Conservation (phyloP, 331 rosid species). For the Malus hybrid region DNA sequence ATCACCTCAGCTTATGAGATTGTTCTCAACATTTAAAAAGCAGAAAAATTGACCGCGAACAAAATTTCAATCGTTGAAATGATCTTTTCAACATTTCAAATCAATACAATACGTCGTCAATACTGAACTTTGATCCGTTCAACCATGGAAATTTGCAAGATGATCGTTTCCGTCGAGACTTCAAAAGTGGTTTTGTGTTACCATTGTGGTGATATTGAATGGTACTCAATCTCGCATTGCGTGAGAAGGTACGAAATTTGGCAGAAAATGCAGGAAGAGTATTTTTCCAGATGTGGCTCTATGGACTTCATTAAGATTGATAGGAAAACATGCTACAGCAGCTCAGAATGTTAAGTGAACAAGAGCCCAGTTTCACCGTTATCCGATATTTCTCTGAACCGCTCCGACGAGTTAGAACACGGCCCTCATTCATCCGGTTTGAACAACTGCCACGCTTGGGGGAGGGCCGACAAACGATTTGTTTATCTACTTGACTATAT, state of each 20-base stretch:
- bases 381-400: not conserved
- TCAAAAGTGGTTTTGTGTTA: not conserved
- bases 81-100: too few species aligned
- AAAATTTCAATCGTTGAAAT: too few species aligned
- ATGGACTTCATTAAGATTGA: not conserved
- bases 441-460: not conserved
- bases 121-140: not conserved
- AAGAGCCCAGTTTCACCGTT: not conserved
- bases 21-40: not conserved
- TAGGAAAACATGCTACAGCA: not conserved
- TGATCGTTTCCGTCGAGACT: not conserved
- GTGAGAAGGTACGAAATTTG: not conserved
- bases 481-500: constrained; percentile 2
- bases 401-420: not conserved
- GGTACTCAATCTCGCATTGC: not conserved
- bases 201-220: not conserved
- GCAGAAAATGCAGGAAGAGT: not conserved
- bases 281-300: not conserved
- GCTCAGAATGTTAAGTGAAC: not conserved
- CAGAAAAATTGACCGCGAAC: too few species aligned
- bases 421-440: constrained; percentile 5
- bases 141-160: not conserved
- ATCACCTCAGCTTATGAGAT: not conserved
- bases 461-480: not conserved
- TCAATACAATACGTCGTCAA: too few species aligned